These are phyloP conservation scores for Hypoxylon perforatum DNA, from an alignment of 495 filamentous ascomycete genomes.

Conservation along the genomic window DNA sequence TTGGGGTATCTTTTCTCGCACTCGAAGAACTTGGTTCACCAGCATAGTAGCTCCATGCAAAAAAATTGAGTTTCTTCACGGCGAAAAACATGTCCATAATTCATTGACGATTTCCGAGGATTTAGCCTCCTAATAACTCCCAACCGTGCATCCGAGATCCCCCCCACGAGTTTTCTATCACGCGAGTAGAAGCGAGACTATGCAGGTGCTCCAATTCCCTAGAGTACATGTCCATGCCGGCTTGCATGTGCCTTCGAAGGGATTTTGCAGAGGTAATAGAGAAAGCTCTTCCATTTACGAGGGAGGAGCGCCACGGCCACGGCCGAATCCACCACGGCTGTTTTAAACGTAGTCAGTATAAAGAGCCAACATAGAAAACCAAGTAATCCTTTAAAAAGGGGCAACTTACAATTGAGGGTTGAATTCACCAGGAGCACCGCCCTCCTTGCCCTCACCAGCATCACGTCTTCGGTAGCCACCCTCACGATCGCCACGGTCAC, in stretches of 20 bases:
- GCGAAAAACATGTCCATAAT: conserved; percentile 51
- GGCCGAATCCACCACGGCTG: conserved; percentile 91
- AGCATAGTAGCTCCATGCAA: conserved; percentile 13
- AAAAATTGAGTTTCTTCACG: conserved; percentile 31
- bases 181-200: conserved; percentile 60
- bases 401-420: conserved; percentile 84
- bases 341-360: conserved; percentile 48
- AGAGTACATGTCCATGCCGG: conserved; percentile 63
- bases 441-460: conserved; percentile 91
- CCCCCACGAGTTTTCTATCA: conserved; percentile 62
- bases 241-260: conserved; percentile 57
- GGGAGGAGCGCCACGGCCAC: conserved; percentile 83
- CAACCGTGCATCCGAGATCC: conserved; percentile 51
- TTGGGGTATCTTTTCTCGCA: conserved; percentile 12
- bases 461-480: conserved; percentile 92
- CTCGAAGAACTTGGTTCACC: conserved; percentile 28
- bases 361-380: background rate
- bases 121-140: conserved; percentile 55
- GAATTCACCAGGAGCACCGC: conserved; percentile 93
- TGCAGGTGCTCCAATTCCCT: conserved; percentile 57
- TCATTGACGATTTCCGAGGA: conserved; percentile 54
- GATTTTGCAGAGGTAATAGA: conserved; percentile 49
- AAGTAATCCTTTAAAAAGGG: background rate
- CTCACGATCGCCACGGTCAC: conserved; percentile 81
- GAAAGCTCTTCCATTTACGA: conserved; percentile 62